phyloP scores from a whole-genome alignment of 2,329 filamentous ascomycete species.

The Xylaria polymorpha region DNA sequence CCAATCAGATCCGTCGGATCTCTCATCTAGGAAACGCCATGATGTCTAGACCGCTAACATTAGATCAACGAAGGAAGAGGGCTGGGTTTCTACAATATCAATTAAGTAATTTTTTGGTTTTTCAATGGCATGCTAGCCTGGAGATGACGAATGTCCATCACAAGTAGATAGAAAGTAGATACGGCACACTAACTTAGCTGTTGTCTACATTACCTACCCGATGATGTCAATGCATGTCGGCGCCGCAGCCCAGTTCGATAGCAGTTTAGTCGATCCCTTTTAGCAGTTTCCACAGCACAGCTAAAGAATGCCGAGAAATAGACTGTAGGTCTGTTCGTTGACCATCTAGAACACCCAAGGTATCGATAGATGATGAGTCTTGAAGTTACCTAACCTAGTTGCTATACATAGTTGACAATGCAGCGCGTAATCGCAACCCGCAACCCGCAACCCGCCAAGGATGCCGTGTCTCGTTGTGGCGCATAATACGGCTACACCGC shows the following conservation, averaged over 20 bases:
- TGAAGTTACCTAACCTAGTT: too few relatives aligned
- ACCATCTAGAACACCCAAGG: not conserved
- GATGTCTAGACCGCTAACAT: not conserved
- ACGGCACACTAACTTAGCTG: not conserved
- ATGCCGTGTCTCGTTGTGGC: constrained; percentile 27
- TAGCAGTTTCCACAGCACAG: not conserved
- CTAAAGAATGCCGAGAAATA: not conserved
- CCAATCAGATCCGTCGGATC: constrained; percentile 20
- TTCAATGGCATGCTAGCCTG: constrained; percentile 3
- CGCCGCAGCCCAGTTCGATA: not conserved
- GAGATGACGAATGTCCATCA: not conserved
- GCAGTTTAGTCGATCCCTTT: constrained; percentile 9
- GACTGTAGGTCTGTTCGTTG: not conserved
- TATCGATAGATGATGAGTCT: not conserved
- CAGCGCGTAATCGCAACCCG: not conserved
- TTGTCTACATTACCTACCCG: constrained; percentile 1
- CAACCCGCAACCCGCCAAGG: not conserved
- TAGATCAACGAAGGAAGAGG: constrained; percentile 2
- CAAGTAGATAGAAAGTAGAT: not conserved
- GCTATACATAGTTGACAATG: too few relatives aligned
- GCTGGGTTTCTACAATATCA: constrained; percentile 5
- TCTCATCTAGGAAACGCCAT: constrained; percentile 7
- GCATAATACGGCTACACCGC: constrained; percentile 21
- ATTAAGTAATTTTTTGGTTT: constrained; percentile 4
- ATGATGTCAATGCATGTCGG: constrained; percentile 30